Percentiles rank a stretch among this genome's conserved stretches.
These are phyloP conservation scores for Colletotrichum plurivorum DNA, from an alignment of 2,329 filamentous ascomycete genomes.

Conservation along the genomic window DNA sequence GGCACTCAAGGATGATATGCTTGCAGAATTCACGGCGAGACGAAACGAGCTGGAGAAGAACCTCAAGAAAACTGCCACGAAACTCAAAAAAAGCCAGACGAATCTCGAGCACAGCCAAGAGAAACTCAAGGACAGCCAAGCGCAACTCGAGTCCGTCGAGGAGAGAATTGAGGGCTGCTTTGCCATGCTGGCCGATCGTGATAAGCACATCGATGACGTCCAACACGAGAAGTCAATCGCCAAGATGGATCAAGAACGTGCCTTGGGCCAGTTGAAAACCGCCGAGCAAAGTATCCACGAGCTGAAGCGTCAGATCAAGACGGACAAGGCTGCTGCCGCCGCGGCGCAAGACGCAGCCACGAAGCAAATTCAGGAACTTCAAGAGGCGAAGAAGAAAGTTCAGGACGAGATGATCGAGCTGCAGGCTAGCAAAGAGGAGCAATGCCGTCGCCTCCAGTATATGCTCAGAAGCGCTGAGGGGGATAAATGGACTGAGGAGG, in stretches of 20 bases:
- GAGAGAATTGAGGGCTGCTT: no score
- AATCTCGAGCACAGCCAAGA: neutral
- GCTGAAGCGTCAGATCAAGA: neutral
- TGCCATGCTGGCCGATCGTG: no score
- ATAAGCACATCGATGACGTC: neutral
- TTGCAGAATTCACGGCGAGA: no score
- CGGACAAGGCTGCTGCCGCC: slow-evolving; percentile 42
- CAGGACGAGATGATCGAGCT: slow-evolving; percentile 11
- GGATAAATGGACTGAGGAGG: no score
- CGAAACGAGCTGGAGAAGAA: neutral
- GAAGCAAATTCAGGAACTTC: slow-evolving; percentile 39
- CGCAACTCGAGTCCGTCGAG: no score
- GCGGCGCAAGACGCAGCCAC: neutral
- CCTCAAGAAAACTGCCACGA: neutral
- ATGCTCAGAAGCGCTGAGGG: no score
- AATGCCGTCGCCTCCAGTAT: no score
- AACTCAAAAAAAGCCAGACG: no score
- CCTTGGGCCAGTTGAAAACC: no score
- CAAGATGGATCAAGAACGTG: no score
- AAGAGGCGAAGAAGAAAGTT: neutral
- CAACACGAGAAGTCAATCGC: neutral
- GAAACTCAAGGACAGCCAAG: neutral
- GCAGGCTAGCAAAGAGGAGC: slow-evolving; percentile 46
- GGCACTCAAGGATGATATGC: no score
- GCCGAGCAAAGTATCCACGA: neutral